These are phyloP conservation scores for Pichia sp. DNA, from an alignment of 1,139 yeast species.

Conservation along the genomic window DNA sequence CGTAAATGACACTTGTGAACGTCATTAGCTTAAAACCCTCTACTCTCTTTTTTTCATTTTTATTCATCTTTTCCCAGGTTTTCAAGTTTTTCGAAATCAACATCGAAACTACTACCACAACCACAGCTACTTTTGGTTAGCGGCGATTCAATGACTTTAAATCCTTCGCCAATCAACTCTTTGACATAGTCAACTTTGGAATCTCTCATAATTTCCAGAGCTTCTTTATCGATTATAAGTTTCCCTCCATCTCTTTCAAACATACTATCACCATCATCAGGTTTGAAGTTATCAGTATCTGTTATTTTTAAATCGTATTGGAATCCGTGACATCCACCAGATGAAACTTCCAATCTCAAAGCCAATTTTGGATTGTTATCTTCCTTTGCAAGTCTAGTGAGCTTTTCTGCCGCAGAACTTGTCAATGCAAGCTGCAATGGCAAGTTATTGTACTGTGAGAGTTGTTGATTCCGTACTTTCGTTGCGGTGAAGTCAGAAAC, in stretches of 20 bases:
- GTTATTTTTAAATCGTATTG: constrained; percentile 74
- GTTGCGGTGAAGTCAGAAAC: constrained; percentile 25
- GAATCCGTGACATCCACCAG: constrained; percentile 98
- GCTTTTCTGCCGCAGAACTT: constrained; percentile 28
- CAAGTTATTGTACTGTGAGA: constrained; percentile 27
- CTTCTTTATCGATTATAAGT: constrained; percentile 71
- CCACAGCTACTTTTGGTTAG: constrained; percentile 92
- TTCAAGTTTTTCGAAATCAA: constrained; percentile 55
- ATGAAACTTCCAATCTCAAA: constrained; percentile 73
- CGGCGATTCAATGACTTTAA: constrained; percentile 85
- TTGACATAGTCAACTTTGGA: constrained; percentile 84
- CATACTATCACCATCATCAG: constrained; percentile 35
- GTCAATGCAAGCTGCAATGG: constrained; percentile 29
- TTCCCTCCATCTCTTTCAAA: constrained; percentile 65
- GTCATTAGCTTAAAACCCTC: background rate
- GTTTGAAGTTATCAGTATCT: constrained; percentile 38
- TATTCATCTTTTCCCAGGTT: constrained; percentile 7
- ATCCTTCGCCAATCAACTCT: constrained; percentile 91
- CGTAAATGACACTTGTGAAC: background rate
- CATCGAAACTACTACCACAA: constrained; percentile 91
- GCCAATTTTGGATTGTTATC: constrained; percentile 61
- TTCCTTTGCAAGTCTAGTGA: constrained; percentile 46
- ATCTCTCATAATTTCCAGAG: constrained; percentile 76
- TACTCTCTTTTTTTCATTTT: too few species aligned
- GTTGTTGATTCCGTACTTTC: constrained; percentile 26